These are phyloP conservation scores for Bothriochloa decipiens DNA, from an alignment of 176 grass and related monocot genomes.

Conservation along the genomic window DNA sequence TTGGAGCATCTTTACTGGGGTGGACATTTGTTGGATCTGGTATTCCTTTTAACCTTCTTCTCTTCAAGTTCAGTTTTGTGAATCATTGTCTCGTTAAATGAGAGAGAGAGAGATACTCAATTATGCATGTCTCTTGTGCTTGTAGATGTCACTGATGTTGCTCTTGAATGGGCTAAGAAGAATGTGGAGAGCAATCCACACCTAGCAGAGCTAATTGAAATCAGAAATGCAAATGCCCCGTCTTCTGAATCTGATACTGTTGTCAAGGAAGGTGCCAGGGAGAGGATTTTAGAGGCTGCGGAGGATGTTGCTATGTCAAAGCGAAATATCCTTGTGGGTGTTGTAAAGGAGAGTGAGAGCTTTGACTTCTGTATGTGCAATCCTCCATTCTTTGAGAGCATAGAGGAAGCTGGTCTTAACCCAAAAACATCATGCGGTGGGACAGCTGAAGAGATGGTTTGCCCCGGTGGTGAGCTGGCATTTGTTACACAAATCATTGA, in stretches of 20 bases:
- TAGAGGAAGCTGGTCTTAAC: conserved; percentile 82
- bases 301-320: conserved; percentile 1
- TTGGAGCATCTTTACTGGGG: conserved; percentile 81
- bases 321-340: conserved; percentile 59
- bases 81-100: conserved; percentile 17
- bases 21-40: conserved; percentile 92
- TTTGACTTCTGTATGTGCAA: conserved; percentile 99
- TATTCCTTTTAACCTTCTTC: conserved; percentile 30
- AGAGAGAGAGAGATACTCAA: background rate
- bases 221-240: conserved; percentile 61
- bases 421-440: conserved; percentile 82
- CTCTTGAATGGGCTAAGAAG: conserved; percentile 89
- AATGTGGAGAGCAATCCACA: conserved; percentile 86
- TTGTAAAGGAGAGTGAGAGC: conserved; percentile 77
- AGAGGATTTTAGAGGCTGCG: conserved; percentile 36
- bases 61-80: background rate
- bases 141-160: conserved; percentile 85
- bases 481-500: conserved; percentile 76
- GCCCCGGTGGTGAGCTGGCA: conserved; percentile 71
- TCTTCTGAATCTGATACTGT: conserved; percentile 15
- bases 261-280: conserved; percentile 24
- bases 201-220: conserved; percentile 71
- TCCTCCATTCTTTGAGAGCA: conserved; percentile 94
- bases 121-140: conserved; percentile 14
- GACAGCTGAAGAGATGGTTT: conserved; percentile 78